Evolutionary conservation across 2,329 filamentous ascomycete genomes (phyloP), one percentile per base, ranked within the genome.

Genomic region (Grosmannia huntii): DNA sequence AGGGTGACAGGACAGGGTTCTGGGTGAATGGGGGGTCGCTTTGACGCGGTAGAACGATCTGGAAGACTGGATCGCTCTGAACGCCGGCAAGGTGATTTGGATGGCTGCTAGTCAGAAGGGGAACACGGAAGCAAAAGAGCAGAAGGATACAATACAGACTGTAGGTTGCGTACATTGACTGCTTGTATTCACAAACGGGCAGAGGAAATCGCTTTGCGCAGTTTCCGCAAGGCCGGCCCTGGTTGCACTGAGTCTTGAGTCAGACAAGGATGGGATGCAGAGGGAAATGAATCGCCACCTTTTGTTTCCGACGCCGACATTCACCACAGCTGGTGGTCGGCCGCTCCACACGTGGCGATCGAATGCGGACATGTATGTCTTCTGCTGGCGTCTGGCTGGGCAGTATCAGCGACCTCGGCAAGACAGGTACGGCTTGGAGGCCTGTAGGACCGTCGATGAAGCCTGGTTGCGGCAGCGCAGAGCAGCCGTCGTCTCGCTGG

Each of bases 161-260:
- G 27, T 28, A 28, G 27, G 44, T 10, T 48, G 59, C 60, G 9
- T 21, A 60, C 60, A 56, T 62, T 44, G 58, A 59, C 16, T 61
- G 59, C 19, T 64, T 70, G 62, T 81, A 81, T 62, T 78, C 72
- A 65, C 78, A 81, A 7, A 68, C 63, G 0, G 77, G 77, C 56
- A 74, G 75, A 0, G 78, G 78, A 60, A 77, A 81, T 33, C 78
- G 72, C 44, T 78, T 74, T 27, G 72, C 68, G 62, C 78, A 81
- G 63, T 81, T 79, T 50, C 73, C 74, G 67, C 78, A 81, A 16
- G 78, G 78, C 33, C 77, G 76, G 28, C 74, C 73, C 63, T 79
- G 76, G 62, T 79, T 77, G 65, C 78, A 81, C 78, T 81, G 49
- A 10, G 4, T 14, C 1, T 31, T 21, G 44, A 11, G 56, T 53